A percentile compares a stretch with the other conserved stretches of the same genome.
These are phyloP conservation scores for Trebouxia sp. DNA, from an alignment of 139 green algal species.

Conservation along the genomic window DNA sequence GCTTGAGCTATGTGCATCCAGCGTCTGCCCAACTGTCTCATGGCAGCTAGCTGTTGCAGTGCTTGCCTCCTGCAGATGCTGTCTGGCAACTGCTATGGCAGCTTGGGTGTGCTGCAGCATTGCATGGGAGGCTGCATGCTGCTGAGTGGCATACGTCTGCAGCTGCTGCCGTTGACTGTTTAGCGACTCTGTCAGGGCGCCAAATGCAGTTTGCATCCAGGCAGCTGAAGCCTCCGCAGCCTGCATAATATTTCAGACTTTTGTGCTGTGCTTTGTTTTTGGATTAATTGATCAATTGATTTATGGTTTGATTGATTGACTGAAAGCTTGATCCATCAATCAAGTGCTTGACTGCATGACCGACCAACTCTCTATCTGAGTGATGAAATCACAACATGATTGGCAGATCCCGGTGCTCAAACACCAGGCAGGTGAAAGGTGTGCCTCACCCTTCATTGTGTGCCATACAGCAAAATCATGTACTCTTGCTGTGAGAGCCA, in stretches of 20 bases:
- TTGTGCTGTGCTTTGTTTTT: too few species aligned
- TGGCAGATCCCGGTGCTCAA: too few species aligned
- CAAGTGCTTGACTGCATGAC: too few species aligned
- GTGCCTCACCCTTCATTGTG: too few species aligned
- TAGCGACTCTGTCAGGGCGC: constrained; percentile 3
- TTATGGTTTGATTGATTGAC: too few species aligned
- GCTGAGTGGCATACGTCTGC: constrained; percentile 20
- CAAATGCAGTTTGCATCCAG: constrained; percentile 30
- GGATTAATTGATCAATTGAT: too few species aligned
- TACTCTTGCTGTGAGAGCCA: too few species aligned
- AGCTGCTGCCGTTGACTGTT: constrained; percentile 40
- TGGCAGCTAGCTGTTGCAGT: constrained; percentile 12
- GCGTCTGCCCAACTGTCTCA: not conserved
- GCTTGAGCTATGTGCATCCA: constrained; percentile 29
- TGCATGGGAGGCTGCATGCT: constrained; percentile 13
- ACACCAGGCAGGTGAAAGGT: too few species aligned
- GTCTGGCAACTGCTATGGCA: constrained; percentile 19
- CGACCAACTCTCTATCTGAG: too few species aligned
- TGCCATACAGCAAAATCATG: too few species aligned
- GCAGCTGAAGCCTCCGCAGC: constrained; percentile 31
- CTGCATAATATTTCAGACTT: constrained; percentile 5
- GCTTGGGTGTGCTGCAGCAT: constrained; percentile 5
- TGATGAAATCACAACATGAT: too few species aligned
- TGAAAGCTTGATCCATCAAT: too few species aligned
- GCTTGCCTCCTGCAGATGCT: constrained; percentile 18